Evolutionary conservation across 2,329 filamentous ascomycete genomes (phyloP), one percentile per base, ranked within the genome.

Genomic region (Aureobasidium sp.): DNA sequence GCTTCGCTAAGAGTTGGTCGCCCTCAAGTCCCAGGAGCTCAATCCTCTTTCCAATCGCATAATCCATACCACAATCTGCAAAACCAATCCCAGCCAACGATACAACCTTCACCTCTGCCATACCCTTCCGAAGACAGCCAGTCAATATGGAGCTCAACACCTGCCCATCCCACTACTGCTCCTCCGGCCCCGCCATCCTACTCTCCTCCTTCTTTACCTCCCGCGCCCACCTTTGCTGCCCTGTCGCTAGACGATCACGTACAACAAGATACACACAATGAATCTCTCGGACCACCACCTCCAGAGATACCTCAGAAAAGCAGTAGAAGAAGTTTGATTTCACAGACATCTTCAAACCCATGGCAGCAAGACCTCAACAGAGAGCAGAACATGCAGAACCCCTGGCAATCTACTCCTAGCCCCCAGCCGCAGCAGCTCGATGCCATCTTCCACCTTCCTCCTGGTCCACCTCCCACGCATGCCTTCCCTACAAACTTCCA

Each of bases 181-280:
- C 71, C 72, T 23, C 56, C 65, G 13, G 52, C 67, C 10, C 62
- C 63, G 23, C 66, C 69, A 46, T 65, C 70, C 23, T 51, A 66
- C 78, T 66, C 67, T 79, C 15, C 76, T 77, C 29, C 77, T 4
- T 68, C 70, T 29, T 72, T 72, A 39, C 76, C 76, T 4, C 78
- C 78, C 1, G 67, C 70, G 23, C 72, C 78, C 15, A 69, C 74
- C 61, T 68, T 78, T 62, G 71, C 73, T 17, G 70, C 73, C 13
- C 64, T 78, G 39, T 72, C 70, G 2, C 56, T 78, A 6, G 67
- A 70, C 44, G 69, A 70, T 29, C 58, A 66, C 17, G 57, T 62
- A 39, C 52, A 53, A 2, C 59, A 51, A 9, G 44, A 53, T 9
- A 6, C 13, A 6, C 37, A 27, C 3, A 29, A 12, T 7, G 8